Percentiles rank a stretch among this genome's conserved stretches.
phyloP scores from a whole-genome alignment of 768 basidiomycete species.

The Cystofilobasidium macerans region DNA sequence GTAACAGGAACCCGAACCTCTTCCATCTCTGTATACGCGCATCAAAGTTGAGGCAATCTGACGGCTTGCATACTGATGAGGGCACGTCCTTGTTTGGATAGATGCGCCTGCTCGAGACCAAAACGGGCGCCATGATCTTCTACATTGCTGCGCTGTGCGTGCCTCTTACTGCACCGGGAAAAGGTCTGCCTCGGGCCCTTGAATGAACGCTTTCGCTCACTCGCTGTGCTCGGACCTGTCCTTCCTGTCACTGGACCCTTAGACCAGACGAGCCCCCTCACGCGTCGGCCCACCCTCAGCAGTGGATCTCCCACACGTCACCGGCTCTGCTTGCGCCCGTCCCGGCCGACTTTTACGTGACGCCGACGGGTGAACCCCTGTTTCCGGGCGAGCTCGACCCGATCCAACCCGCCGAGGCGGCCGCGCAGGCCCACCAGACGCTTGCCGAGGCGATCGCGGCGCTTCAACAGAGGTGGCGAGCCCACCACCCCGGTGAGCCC shows the following conservation, averaged over 20 bases:
- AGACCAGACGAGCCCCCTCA: background rate
- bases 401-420: background rate
- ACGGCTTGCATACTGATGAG: background rate
- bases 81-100: background rate
- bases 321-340: background rate
- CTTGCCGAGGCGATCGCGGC: background rate
- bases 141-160: slow-evolving; percentile 2
- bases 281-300: background rate
- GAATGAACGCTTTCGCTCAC: background rate
- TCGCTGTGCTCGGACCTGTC: too few species aligned
- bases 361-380: background rate
- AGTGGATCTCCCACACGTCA: background rate
- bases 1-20: too few species aligned
- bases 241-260: background rate
- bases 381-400: background rate
- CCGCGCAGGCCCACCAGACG: background rate
- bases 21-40: too few species aligned
- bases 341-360: background rate
- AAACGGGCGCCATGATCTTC: slow-evolving; percentile 7
- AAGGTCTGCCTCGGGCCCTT: too few species aligned
- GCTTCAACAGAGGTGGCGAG: background rate
- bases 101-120: slow-evolving; percentile 1
- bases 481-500: background rate
- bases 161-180: background rate
- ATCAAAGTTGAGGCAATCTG: too few species aligned